Percentiles rank a stretch among this genome's conserved stretches.
Conservation (phyloP, 2,329 filamentous ascomycete species). For the Beauveria medogensis region DNA sequence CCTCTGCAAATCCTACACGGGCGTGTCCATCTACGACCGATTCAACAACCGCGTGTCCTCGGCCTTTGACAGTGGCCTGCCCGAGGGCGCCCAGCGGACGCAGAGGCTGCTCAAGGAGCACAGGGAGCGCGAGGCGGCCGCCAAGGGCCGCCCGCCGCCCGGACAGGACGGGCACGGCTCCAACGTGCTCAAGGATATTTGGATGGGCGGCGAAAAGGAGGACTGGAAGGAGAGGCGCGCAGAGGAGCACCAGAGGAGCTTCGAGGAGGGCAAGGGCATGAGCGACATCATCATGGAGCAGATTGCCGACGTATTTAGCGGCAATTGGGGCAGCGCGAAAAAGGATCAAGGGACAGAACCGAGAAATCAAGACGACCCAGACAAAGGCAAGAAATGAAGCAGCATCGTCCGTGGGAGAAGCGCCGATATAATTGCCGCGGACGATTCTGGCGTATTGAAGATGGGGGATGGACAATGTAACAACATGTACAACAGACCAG, state of each 20-base stretch:
- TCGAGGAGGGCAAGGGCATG: constrained; percentile 48
- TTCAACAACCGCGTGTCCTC: constrained; percentile 34
- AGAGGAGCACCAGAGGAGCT: constrained; percentile 42
- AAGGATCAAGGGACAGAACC: constrained; percentile 19
- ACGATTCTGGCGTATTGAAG: neutral
- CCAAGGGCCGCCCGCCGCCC: constrained; percentile 14
- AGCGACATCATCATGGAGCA: constrained; percentile 50
- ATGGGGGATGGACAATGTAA: neutral
- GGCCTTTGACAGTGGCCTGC: constrained; percentile 45
- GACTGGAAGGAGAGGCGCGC: constrained; percentile 47
- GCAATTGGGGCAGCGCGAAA: constrained; percentile 25
- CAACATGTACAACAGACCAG: constrained; percentile 5
- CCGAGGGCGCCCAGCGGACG: constrained; percentile 44
- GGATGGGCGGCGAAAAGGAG: constrained; percentile 50
- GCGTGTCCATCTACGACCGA: constrained; percentile 42
- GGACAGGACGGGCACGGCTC: constrained; percentile 22
- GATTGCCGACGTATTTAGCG: constrained; percentile 44
- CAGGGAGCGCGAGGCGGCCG: constrained; percentile 28
- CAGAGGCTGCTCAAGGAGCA: constrained; percentile 41
- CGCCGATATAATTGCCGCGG: neutral
- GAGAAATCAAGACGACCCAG: constrained; percentile 13
- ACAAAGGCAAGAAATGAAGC: constrained; percentile 16
- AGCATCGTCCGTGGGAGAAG: neutral
- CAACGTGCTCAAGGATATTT: constrained; percentile 37
- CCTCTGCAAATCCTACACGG: constrained; percentile 49